Conservation (phyloP, 805 yeast species). For the Jamesozyma lodderae region DNA sequence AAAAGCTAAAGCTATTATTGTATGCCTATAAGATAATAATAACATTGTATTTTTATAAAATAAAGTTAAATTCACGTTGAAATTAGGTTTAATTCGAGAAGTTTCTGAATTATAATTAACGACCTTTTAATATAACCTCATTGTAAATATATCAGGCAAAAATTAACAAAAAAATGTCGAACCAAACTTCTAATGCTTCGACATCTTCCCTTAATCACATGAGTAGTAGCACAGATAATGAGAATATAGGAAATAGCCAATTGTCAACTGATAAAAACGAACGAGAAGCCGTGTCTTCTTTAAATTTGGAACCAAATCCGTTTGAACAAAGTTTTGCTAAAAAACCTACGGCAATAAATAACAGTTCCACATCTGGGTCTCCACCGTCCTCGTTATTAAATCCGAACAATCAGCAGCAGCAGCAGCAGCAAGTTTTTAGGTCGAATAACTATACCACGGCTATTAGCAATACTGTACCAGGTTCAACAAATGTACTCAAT, state of each 20-base stretch:
- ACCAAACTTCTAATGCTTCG: not conserved
- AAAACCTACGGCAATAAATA: conserved; percentile 19
- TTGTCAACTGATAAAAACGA: too few species aligned
- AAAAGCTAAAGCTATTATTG: too few species aligned
- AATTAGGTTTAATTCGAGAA: too few species aligned
- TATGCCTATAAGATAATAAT: too few species aligned
- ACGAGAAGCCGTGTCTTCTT: conserved; percentile 27
- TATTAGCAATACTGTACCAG: not conserved
- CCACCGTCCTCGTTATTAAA: not conserved
- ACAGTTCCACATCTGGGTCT: not conserved
- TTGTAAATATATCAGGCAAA: too few species aligned
- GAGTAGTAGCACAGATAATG: not conserved
- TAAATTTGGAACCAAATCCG: conserved; percentile 88
- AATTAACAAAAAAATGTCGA: not conserved
- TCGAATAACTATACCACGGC: not conserved
- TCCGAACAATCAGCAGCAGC: not conserved
- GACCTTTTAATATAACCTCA: too few species aligned
- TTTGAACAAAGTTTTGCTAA: conserved; percentile 91
- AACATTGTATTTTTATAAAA: too few species aligned
- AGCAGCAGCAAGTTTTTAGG: not conserved
- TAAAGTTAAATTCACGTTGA: too few species aligned
- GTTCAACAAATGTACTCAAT: not conserved
- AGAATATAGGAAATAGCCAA: too few species aligned
- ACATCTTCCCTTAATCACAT: not conserved
- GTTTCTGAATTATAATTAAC: too few species aligned